Percentiles rank a stretch among this genome's conserved stretches.
These are phyloP conservation scores for Colletotrichum caudatum DNA, from an alignment of 2,329 filamentous ascomycete genomes.

Conservation along the genomic window DNA sequence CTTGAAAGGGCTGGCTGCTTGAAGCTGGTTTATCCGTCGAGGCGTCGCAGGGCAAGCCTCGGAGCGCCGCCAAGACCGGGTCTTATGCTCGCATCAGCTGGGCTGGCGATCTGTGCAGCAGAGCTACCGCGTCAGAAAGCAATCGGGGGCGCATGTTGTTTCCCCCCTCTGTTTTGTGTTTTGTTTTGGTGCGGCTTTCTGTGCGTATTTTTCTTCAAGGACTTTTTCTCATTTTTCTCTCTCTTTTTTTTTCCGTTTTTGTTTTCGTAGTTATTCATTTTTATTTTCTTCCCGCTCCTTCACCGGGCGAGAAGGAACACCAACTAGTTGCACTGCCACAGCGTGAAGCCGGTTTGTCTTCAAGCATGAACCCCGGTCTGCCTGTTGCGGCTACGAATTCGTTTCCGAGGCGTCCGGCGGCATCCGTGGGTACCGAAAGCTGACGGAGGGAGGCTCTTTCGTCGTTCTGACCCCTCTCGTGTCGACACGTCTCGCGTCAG, in stretches of 20 bases:
- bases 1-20: not conserved
- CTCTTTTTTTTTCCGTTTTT: too few relatives aligned
- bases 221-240: too few relatives aligned
- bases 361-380: not conserved
- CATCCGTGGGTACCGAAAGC: slow-evolving; percentile 4
- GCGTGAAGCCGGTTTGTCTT: not conserved
- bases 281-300: not conserved
- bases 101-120: slow-evolving; percentile 26
- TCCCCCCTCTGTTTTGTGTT: too few relatives aligned
- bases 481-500: slow-evolving; percentile 19
- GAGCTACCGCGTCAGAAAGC: not conserved
- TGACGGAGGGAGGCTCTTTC: slow-evolving; percentile 7
- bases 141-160: not conserved
- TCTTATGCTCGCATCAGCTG: slow-evolving; percentile 27
- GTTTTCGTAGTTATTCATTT: too few relatives aligned
- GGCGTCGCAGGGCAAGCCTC: slow-evolving; percentile 33
- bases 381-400: not conserved
- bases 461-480: not conserved
- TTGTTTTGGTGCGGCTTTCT: not conserved
- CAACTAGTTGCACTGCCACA: not conserved
- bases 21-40: not conserved
- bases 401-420: slow-evolving; percentile 2
- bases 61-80: slow-evolving; percentile 37
- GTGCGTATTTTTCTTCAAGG: not conserved
- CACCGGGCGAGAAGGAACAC: not conserved